Evolutionary conservation across 2,329 filamentous ascomycete genomes (phyloP).

Genomic region (Monosporascus ibericus): DNA sequence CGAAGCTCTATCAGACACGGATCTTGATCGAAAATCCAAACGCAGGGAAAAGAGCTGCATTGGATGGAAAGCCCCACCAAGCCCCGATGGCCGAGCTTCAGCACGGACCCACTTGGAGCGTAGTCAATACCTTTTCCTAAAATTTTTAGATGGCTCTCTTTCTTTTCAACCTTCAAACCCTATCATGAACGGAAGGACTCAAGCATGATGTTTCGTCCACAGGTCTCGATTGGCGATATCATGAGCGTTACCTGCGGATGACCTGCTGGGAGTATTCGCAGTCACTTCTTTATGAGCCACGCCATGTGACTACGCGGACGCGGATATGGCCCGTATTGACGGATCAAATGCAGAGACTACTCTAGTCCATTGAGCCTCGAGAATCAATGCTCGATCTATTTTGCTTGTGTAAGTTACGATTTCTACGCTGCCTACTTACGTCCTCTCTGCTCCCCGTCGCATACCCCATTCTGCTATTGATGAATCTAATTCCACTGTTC

Average conservation of each 20-base stretch:
- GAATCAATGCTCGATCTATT: no score
- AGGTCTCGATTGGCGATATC: background rate
- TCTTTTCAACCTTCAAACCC: background rate
- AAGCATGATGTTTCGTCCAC: no score
- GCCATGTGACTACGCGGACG: no score
- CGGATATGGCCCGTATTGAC: no score
- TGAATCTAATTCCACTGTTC: conserved; percentile 54
- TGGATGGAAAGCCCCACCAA: background rate
- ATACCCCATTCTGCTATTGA: conserved; percentile 35
- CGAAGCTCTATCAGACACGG: conserved; percentile 3
- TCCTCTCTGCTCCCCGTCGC: conserved; percentile 3
- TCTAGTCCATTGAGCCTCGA: no score
- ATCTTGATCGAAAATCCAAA: conserved; percentile 1
- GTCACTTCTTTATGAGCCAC: no score
- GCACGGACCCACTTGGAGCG: conserved; percentile 3
- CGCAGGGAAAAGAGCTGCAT: background rate
- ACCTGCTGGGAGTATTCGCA: no score
- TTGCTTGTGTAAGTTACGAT: conserved; percentile 1
- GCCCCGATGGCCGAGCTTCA: conserved; percentile 1
- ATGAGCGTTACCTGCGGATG: background rate
- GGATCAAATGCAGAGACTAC: no score
- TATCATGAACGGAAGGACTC: no score
- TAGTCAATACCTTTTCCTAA: background rate
- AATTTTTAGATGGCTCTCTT: background rate
- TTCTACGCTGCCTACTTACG: background rate